A percentile compares a stretch with the other conserved stretches of the same genome.
Conservation (phyloP, 129 eudicot genomes). For the Daucus carota region DNA sequence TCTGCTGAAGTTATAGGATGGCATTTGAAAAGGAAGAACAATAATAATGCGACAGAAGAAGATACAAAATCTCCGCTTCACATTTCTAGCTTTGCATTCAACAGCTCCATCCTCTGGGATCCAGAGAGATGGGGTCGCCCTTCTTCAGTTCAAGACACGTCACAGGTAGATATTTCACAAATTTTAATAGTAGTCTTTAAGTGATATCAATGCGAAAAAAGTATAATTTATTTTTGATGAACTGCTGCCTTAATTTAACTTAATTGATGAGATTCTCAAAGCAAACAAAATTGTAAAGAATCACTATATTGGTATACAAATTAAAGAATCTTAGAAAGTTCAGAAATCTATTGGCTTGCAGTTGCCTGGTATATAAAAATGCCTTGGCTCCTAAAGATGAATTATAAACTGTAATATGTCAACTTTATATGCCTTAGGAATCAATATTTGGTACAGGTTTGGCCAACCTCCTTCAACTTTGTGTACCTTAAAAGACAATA, state of each 20-base stretch:
- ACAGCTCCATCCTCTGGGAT: constrained; percentile 92
- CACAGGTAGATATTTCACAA: constrained; percentile 42
- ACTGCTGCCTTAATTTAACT: neutral
- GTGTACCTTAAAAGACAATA: neutral
- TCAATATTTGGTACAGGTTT: constrained; percentile 1
- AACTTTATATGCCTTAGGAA: neutral
- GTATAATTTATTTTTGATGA: too few species aligned
- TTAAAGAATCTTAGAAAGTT: neutral
- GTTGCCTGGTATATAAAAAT: neutral
- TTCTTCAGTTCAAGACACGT: constrained; percentile 58
- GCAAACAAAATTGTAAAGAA: neutral
- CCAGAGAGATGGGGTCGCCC: constrained; percentile 98
- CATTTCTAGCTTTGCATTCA: constrained; percentile 86
- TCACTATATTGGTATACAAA: neutral
- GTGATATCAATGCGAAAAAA: neutral
- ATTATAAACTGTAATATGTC: neutral
- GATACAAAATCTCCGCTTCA: constrained; percentile 42
- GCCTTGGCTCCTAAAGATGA: neutral
- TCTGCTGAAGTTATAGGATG: constrained; percentile 88
- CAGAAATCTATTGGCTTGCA: neutral
- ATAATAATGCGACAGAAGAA: constrained; percentile 26
- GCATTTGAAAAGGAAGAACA: constrained; percentile 70
- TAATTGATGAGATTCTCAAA: too few species aligned
- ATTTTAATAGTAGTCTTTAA: neutral
- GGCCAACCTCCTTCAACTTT: constrained; percentile 8